A percentile compares a stretch with the other conserved stretches of the same genome.
Conservation (phyloP, 2,329 filamentous ascomycete genomes). For the Chaetomiaceae sp. region DNA sequence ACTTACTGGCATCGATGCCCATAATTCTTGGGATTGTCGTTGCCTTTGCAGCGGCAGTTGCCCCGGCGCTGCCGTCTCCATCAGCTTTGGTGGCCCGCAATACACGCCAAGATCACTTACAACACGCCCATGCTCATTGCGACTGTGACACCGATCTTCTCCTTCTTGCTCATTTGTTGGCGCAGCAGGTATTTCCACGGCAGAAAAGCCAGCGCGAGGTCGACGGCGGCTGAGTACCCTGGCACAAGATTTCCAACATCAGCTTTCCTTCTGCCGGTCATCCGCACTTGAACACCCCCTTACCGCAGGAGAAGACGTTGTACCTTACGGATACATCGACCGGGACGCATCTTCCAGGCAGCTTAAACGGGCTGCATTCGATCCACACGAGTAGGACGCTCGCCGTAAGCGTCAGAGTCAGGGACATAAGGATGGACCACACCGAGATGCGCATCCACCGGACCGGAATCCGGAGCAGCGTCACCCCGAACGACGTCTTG, state of each 20-base stretch:
- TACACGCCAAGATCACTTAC: conserved; percentile 8
- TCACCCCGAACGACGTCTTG: conserved; percentile 23
- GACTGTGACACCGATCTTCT: conserved; percentile 23
- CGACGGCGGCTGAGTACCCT: conserved; percentile 24
- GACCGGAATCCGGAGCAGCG: conserved; percentile 20
- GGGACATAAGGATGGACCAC: conserved; percentile 15
- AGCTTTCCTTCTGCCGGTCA: background rate
- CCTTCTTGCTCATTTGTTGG: conserved; percentile 24
- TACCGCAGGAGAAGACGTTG: conserved; percentile 35
- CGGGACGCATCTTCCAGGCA: conserved; percentile 10
- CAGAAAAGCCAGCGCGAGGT: conserved; percentile 22
- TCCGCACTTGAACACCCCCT: conserved; percentile 30
- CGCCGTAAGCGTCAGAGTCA: conserved; percentile 12
- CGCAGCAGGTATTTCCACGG: conserved; percentile 22
- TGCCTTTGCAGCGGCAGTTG: background rate
- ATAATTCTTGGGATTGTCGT: conserved; percentile 2
- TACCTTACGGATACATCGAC: conserved; percentile 16
- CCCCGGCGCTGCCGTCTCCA: conserved; percentile 5
- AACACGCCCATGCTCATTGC: conserved; percentile 29
- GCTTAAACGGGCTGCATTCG: background rate
- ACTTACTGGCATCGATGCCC: background rate
- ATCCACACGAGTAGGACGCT: conserved; percentile 11
- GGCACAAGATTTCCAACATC: background rate
- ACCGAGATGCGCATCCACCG: conserved; percentile 18
- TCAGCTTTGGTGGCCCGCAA: background rate